These are phyloP conservation scores for Gamarada debralockiae DNA, from an alignment of 495 filamentous ascomycete genomes.

Conservation along the genomic window DNA sequence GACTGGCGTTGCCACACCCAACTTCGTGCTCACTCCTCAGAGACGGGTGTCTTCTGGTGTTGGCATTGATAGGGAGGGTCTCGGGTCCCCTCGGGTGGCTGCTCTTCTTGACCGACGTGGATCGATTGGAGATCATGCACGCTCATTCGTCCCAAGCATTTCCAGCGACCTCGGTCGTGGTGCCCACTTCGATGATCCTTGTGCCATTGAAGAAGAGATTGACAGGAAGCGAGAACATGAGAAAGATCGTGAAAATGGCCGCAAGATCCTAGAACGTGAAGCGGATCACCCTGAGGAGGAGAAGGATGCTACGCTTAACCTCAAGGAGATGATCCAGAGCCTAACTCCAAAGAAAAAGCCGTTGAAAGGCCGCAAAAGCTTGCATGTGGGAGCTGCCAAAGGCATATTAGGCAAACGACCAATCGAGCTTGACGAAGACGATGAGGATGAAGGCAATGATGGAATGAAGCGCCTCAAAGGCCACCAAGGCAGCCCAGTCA, in stretches of 20 bases:
- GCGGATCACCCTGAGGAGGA: constrained; percentile 44
- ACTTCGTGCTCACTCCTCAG: constrained; percentile 61
- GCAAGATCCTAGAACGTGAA: constrained; percentile 47
- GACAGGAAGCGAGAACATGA: constrained; percentile 65
- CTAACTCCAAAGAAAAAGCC: constrained; percentile 72
- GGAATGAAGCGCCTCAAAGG: constrained; percentile 68
- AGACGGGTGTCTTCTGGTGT: constrained; percentile 63
- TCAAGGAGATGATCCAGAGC: constrained; percentile 74
- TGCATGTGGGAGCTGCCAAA: constrained; percentile 70
- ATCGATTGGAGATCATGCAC: constrained; percentile 65
- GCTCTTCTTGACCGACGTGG: constrained; percentile 68
- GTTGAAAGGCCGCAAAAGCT: constrained; percentile 66
- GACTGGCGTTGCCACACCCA: constrained; percentile 58
- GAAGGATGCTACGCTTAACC: constrained; percentile 55
- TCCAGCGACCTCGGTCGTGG: constrained; percentile 27
- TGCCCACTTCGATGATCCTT: constrained; percentile 62
- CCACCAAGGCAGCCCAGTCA: constrained; percentile 72
- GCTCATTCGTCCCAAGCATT: constrained; percentile 52
- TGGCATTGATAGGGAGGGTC: constrained; percentile 68
- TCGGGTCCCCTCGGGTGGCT: constrained; percentile 75
- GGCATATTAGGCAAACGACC: constrained; percentile 75
- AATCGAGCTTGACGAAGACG: constrained; percentile 64
- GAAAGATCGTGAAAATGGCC: constrained; percentile 56
- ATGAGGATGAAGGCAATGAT: constrained; percentile 58
- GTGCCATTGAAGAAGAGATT: constrained; percentile 62